These are phyloP conservation scores for Colletotrichum eleusines DNA, from an alignment of 2,329 filamentous ascomycete genomes.

Conservation along the genomic window DNA sequence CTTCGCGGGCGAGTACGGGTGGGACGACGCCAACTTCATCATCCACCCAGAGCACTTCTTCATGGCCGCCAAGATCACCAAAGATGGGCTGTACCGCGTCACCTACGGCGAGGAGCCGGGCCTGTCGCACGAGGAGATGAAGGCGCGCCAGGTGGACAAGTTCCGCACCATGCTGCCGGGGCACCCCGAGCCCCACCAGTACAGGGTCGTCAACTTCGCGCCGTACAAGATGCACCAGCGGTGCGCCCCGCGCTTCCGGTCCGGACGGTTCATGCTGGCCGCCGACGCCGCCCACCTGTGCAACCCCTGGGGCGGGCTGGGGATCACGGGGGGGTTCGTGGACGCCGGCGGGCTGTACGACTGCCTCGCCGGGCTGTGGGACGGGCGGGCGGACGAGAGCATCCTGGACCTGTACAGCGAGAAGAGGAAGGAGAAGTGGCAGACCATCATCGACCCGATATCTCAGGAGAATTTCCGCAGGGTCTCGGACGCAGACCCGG, in stretches of 20 bases:
- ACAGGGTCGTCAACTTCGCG: conserved; percentile 67
- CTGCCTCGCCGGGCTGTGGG: conserved; percentile 63
- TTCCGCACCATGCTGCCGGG: conserved; percentile 71
- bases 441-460: conserved; percentile 57
- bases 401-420: conserved; percentile 61
- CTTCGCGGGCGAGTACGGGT: conserved; percentile 65
- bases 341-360: conserved; percentile 72
- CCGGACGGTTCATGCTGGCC: conserved; percentile 67
- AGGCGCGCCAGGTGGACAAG: conserved; percentile 64
- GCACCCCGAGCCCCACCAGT: conserved; percentile 68
- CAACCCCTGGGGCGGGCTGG: conserved; percentile 69
- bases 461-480: conserved; percentile 59
- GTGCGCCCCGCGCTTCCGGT: conserved; percentile 67
- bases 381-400: conserved; percentile 56
- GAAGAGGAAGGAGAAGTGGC: conserved; percentile 60
- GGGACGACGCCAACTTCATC: conserved; percentile 70
- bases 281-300: conserved; percentile 72
- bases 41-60: conserved; percentile 71
- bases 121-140: conserved; percentile 65
- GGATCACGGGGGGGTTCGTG: conserved; percentile 73
- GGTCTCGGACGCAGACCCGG: conserved; percentile 56
- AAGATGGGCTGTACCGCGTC: conserved; percentile 71
- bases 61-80: conserved; percentile 71
- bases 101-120: conserved; percentile 71
- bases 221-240: conserved; percentile 74